Evolutionary conservation across 176 grass and related monocot species (phyloP).

Genomic region (Zizania latifolia): DNA sequence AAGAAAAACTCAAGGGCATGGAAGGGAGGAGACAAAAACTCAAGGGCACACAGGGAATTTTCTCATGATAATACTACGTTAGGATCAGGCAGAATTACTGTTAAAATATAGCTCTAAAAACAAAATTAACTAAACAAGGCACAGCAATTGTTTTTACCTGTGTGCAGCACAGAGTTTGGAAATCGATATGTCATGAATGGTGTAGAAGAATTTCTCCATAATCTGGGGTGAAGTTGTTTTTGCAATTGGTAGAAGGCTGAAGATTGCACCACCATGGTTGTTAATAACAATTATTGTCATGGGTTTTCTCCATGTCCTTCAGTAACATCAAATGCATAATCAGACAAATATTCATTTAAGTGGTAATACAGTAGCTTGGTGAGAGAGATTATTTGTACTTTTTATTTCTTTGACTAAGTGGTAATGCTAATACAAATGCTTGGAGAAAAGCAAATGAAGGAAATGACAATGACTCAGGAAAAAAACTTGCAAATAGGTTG

Average conservation of each 20-base stretch:
- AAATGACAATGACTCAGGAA: neutral
- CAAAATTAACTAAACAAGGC: conserved; percentile 15
- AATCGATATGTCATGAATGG: conserved; percentile 78
- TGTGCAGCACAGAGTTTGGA: conserved; percentile 82
- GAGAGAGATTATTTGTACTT: neutral
- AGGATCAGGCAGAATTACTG: neutral
- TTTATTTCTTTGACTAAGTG: neutral
- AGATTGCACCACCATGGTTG: conserved; percentile 98
- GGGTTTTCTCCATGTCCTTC: conserved; percentile 65
- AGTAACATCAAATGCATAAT: conserved; percentile 37
- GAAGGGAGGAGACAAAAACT: too few relatives aligned
- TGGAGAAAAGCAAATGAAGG: neutral
- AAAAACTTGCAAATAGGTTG: neutral
- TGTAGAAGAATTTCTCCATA: conserved; percentile 86
- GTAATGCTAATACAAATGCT: neutral
- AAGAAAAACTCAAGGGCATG: too few relatives aligned
- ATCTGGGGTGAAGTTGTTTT: conserved; percentile 51
- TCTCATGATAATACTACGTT: conserved; percentile 9
- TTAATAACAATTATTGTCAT: conserved; percentile 83
- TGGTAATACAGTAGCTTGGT: neutral
- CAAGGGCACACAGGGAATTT: too few relatives aligned
- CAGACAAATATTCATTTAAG: conserved; percentile 16
- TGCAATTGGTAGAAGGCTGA: conserved; percentile 88
- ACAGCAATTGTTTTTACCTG: conserved; percentile 43
- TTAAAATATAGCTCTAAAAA: conserved; percentile 10